phyloP scores from a whole-genome alignment of 2,329 filamentous ascomycete genomes.

The Fusarium caatingaense region DNA sequence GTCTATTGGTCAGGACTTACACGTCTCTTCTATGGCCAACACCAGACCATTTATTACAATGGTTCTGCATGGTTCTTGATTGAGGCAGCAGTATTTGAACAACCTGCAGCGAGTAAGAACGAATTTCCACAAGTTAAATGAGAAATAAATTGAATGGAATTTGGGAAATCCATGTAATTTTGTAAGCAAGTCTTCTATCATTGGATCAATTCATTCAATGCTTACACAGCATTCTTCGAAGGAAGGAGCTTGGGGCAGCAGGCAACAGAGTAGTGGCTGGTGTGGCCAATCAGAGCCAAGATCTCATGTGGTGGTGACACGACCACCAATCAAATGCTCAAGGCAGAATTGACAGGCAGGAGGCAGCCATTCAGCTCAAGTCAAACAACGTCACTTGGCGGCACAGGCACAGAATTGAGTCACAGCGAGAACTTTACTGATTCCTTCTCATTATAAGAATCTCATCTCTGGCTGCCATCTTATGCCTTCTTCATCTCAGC shows the following conservation, averaged over 20 bases:
- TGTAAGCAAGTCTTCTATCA: not conserved
- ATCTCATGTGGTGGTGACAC: accelerated
- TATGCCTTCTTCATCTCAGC: not conserved
- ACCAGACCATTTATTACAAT: too few species aligned
- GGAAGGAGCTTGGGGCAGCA: not conserved
- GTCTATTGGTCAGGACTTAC: too few species aligned
- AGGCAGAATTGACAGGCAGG: constrained; percentile 17
- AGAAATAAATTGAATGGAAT: not conserved
- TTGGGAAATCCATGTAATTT: not conserved
- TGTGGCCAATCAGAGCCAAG: constrained; percentile 6
- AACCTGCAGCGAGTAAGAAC: not conserved
- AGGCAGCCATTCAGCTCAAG: constrained; percentile 13
- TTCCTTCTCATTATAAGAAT: constrained; percentile 13
- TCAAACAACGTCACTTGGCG: not conserved
- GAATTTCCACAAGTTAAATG: not conserved
- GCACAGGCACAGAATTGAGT: not conserved
- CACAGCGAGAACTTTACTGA: not conserved
- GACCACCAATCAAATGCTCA: not conserved
- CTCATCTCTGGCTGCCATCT: not conserved
- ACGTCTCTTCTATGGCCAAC: too few species aligned
- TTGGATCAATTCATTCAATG: not conserved
- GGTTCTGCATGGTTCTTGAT: not conserved
- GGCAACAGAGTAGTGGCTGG: constrained; percentile 15
- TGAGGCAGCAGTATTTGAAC: not conserved
- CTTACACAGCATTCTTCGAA: not conserved